Evolutionary conservation across 495 filamentous ascomycete genomes (phyloP), one percentile per base, ranked within the genome.

Genomic region (Talaromyces proteolyticus): DNA sequence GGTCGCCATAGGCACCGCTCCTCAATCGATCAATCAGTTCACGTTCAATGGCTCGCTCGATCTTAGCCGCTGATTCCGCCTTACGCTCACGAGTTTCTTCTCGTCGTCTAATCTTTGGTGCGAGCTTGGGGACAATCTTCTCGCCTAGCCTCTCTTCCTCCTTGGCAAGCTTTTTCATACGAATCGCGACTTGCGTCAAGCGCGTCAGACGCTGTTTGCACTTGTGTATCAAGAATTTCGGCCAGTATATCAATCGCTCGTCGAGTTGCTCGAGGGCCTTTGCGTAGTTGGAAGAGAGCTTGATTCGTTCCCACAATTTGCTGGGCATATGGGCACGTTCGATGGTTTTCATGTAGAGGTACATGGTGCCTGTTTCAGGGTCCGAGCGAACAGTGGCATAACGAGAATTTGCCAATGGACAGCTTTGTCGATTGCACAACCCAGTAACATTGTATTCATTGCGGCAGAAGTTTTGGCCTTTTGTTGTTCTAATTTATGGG

Each of bases 191-290:
- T 72, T 97, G 94, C 37, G 90, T 94, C 60, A 98, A 75, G 42
- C 93, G 79, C 17, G 93, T 98, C 20, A 98, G 79, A 52, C 93
- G 86, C 72, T 98, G 93, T 73, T 98, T 98, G 81, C 91, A 95
- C 69, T 95, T 95, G 73, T 97, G 94, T 44, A 89, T 69, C 53
- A 96, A 71, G 66, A 95, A 95, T 62, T 96, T 95, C 22, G 93
- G 93, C 85, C 90, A 97, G 79, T 95, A 96, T 57, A 90, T 86
- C 43, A 98, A 78, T 8, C 86, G 78, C 53, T 87, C 79, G 60
- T 97, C 94, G 56, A 98, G 84, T 63, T 95, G 91, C 50, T 83
- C 77, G 18, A 97, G 79, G 0, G 93, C 94, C 53, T 87, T 83
- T 38, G 83, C 80, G 67, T 98, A 97, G 77, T 96, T 95, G 52